Evolutionary conservation across 2,329 filamentous ascomycete species (phyloP).

Genomic region (Beauveria sp.): DNA sequence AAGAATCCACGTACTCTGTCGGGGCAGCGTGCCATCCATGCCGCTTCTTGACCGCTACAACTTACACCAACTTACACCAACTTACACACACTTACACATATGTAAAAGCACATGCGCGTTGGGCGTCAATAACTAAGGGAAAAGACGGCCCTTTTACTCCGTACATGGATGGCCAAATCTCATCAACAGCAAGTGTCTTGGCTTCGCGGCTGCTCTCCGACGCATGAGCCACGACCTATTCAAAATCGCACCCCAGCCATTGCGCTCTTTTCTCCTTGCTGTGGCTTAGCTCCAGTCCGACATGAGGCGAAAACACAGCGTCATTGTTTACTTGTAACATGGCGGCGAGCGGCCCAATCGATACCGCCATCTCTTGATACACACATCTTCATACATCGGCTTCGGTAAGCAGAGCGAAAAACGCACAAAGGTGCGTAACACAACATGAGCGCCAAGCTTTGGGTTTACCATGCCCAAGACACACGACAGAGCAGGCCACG

Average conservation of each 20-base stretch:
- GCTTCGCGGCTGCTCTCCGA: too few relatives aligned
- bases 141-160: too few relatives aligned
- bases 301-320: too few relatives aligned
- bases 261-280: too few relatives aligned
- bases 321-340: not conserved
- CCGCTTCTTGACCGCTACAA: not conserved
- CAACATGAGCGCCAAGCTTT: slow-evolving; percentile 1
- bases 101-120: not conserved
- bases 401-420: not conserved
- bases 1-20: not conserved
- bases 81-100: too few relatives aligned
- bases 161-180: too few relatives aligned
- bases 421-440: not conserved
- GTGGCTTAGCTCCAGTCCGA: too few relatives aligned
- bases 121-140: not conserved
- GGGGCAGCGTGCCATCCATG: not conserved
- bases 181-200: not conserved
- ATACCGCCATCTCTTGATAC: not conserved
- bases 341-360: not conserved
- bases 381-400: not conserved
- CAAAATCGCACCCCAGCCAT: too few relatives aligned
- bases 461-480: not conserved
- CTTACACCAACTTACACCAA: not conserved
- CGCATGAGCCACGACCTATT: too few relatives aligned
- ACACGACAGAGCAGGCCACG: not conserved